These are phyloP conservation scores for Coffea humblotiana DNA, from an alignment of 305 asterid species.

Conservation along the genomic window DNA sequence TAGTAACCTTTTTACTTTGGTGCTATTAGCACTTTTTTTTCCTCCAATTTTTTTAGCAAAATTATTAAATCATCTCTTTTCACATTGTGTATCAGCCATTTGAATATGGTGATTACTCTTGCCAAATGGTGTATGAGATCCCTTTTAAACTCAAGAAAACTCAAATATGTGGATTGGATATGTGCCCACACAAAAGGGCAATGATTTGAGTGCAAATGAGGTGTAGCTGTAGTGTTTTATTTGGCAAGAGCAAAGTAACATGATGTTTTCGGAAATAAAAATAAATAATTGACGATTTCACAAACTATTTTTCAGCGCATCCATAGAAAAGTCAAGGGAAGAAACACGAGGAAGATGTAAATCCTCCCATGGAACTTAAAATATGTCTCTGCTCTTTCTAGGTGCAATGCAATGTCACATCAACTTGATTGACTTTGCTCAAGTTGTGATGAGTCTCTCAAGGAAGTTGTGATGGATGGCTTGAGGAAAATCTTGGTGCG, in stretches of 20 bases:
- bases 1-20: no score
- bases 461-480: neutral
- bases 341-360: neutral
- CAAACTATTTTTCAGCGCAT: neutral
- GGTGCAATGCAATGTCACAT: neutral
- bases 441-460: no score
- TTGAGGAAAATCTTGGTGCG: neutral
- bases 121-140: neutral
- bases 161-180: neutral
- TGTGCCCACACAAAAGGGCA: neutral
- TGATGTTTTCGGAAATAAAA: no score
- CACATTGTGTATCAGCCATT: neutral
- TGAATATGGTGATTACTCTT: neutral
- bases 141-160: neutral
- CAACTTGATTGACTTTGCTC: neutral
- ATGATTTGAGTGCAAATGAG: neutral
- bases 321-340: neutral
- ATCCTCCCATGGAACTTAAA: neutral
- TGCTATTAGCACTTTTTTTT: no score
- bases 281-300: neutral
- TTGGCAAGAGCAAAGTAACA: neutral
- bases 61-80: no score
- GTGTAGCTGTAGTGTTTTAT: neutral
- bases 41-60: neutral
- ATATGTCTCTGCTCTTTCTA: neutral